phyloP scores from a whole-genome alignment of 176 grass and related monocot genomes.

The Triticum dicoccoides region DNA sequence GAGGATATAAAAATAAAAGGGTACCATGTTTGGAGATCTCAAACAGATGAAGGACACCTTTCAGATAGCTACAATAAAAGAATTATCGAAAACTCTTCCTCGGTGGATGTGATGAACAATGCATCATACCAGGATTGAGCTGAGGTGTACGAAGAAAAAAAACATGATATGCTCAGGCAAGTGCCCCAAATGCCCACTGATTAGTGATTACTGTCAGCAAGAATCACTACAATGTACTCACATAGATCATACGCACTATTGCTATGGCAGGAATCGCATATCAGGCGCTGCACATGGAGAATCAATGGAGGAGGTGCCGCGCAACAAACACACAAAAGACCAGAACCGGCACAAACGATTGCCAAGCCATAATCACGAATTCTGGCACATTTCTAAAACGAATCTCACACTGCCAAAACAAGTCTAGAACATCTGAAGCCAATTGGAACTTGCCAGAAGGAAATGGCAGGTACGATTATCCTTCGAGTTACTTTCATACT shows the following conservation, averaged over 20 bases:
- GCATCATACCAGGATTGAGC: too few relatives aligned
- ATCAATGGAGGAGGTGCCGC: conserved; percentile 61
- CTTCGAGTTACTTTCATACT: background rate
- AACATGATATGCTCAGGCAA: background rate
- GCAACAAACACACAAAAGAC: conserved; percentile 74
- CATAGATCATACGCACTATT: conserved; percentile 56
- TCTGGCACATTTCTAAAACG: background rate
- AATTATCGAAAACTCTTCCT: too few relatives aligned
- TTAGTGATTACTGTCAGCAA: background rate
- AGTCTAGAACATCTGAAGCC: background rate
- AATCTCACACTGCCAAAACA: background rate
- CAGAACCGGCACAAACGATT: conserved; percentile 34
- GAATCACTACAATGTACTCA: conserved; percentile 41
- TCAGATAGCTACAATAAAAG: too few relatives aligned
- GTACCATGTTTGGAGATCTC: too few relatives aligned
- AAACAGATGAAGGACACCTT: too few relatives aligned
- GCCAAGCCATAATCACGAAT: too few relatives aligned
- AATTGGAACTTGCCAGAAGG: background rate
- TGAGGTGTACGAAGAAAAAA: background rate
- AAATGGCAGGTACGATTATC: background rate
- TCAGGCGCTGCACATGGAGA: conserved; percentile 52
- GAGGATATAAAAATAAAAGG: too few relatives aligned
- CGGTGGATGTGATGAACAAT: too few relatives aligned
- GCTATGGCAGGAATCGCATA: conserved; percentile 49
- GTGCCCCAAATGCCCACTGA: background rate